These are phyloP conservation scores for Candida sp. DNA, from an alignment of 1,139 yeast genomes.

Conservation along the genomic window DNA sequence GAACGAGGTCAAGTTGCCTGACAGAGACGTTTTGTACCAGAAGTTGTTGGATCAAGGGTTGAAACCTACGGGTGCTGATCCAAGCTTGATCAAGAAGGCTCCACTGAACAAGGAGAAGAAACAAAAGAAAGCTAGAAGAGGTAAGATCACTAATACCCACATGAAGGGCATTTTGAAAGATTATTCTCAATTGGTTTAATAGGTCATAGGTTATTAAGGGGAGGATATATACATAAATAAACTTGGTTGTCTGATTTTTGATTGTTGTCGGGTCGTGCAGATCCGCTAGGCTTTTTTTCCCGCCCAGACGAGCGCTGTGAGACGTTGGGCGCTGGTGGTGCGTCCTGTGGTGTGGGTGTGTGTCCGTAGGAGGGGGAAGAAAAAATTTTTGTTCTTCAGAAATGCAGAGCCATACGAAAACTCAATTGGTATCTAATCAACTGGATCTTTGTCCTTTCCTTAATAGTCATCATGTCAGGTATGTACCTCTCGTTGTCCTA, in stretches of 20 bases:
- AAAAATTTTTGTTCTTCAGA: not conserved
- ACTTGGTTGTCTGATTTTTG: not conserved
- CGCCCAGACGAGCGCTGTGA: too few relatives aligned
- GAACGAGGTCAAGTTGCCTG: slow-evolving; percentile 80
- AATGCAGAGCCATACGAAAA: not conserved
- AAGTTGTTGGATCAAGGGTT: slow-evolving; percentile 81
- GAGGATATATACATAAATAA: not conserved
- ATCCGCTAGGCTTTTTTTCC: not conserved
- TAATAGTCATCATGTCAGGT: slow-evolving; percentile 16
- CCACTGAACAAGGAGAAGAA: slow-evolving; percentile 68
- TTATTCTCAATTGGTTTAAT: slow-evolving; percentile 53
- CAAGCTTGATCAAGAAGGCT: slow-evolving; percentile 78
- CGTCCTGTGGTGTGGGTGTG: not conserved
- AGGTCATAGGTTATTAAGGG: not conserved
- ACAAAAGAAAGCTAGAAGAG: slow-evolving; percentile 91
- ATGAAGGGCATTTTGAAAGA: slow-evolving; percentile 96
- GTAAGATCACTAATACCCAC: slow-evolving; percentile 94
- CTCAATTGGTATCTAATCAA: not conserved
- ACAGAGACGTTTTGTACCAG: slow-evolving; percentile 74
- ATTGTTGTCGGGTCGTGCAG: not conserved
- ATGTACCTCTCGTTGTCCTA: slow-evolving; percentile 7
- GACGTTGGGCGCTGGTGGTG: not conserved
- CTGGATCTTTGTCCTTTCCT: not conserved
- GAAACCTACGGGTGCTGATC: slow-evolving; percentile 97
- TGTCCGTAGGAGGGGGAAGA: not conserved